Evolutionary conservation across 2,329 filamentous ascomycete genomes (phyloP).

Genomic region (Fusarium albosuccineum): DNA sequence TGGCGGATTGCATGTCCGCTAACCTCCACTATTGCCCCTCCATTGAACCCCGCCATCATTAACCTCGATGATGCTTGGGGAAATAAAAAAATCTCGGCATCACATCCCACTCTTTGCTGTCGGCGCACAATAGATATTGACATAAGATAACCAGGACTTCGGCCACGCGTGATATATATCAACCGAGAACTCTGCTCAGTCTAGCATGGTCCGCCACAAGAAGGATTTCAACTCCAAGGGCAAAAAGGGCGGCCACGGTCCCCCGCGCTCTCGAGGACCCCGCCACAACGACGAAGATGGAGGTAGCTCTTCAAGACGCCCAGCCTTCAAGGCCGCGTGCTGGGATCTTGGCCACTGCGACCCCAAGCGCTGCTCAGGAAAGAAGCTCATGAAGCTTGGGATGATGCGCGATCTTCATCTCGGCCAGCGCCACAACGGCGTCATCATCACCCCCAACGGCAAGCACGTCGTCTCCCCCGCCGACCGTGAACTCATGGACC

Average conservation of each 20-base stretch:
- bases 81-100: slow-evolving; percentile 21
- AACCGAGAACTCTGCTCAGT: no score
- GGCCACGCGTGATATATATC: no score
- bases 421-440: slow-evolving; percentile 90
- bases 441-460: slow-evolving; percentile 95
- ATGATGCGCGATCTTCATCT: slow-evolving; percentile 94
- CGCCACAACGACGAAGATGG: slow-evolving; percentile 58
- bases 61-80: slow-evolving; percentile 20
- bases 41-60: slow-evolving; percentile 35
- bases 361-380: slow-evolving; percentile 95
- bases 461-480: slow-evolving; percentile 87
- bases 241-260: slow-evolving; percentile 74
- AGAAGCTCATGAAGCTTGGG: slow-evolving; percentile 90
- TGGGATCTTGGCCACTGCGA: slow-evolving; percentile 99
- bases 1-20: slow-evolving; percentile 1
- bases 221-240: slow-evolving; percentile 84
- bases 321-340: slow-evolving; percentile 89
- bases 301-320: slow-evolving; percentile 53
- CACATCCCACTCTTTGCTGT: background rate
- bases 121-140: background rate
- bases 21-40: slow-evolving; percentile 30
- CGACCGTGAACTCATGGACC: slow-evolving; percentile 84
- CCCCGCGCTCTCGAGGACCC: slow-evolving; percentile 63
- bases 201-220: slow-evolving; percentile 90
- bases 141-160: no score